phyloP scores from a whole-genome alignment of 2,329 filamentous ascomycete species.

The Macrophomina phaseolina region DNA sequence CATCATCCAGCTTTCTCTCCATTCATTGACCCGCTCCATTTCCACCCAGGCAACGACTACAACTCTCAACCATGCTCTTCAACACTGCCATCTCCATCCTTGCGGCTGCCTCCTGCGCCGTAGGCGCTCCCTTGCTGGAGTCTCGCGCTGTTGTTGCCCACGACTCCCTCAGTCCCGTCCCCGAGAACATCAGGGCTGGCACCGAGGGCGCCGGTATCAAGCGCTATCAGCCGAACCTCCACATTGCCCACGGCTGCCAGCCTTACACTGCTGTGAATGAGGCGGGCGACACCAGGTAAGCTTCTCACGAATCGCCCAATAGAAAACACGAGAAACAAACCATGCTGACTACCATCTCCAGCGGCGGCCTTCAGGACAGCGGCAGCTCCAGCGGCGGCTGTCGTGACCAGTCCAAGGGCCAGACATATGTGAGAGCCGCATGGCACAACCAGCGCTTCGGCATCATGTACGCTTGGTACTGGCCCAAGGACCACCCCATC shows the following conservation, averaged over 20 bases:
- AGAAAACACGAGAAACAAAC: not conserved
- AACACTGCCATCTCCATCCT: not conserved
- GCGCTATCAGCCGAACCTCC: slow-evolving; percentile 32
- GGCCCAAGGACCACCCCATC: slow-evolving; percentile 53
- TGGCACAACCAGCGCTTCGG: slow-evolving; percentile 39
- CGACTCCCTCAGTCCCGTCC: slow-evolving; percentile 27
- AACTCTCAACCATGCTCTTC: not conserved
- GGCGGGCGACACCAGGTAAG: slow-evolving; percentile 28
- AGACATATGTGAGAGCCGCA: slow-evolving; percentile 47
- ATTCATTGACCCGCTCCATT: not conserved
- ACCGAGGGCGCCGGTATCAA: slow-evolving; percentile 28
- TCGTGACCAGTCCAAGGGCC: slow-evolving; percentile 41
- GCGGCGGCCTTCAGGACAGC: slow-evolving; percentile 44
- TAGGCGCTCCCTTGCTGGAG: not conserved
- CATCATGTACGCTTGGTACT: slow-evolving; percentile 55
- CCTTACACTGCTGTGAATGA: slow-evolving; percentile 33
- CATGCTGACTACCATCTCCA: slow-evolving; percentile 22
- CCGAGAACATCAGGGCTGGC: slow-evolving; percentile 58
- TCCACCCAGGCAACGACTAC: not conserved
- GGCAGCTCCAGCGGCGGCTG: slow-evolving; percentile 43
- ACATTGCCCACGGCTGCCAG: slow-evolving; percentile 36
- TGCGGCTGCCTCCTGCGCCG: not conserved
- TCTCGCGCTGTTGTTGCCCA: not conserved
- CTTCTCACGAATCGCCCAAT: not conserved
- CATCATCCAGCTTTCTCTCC: not conserved